Base-by-base conservation (phyloP, 352 stramenopile species). In the Pythium rhizo-oryzae region DNA sequence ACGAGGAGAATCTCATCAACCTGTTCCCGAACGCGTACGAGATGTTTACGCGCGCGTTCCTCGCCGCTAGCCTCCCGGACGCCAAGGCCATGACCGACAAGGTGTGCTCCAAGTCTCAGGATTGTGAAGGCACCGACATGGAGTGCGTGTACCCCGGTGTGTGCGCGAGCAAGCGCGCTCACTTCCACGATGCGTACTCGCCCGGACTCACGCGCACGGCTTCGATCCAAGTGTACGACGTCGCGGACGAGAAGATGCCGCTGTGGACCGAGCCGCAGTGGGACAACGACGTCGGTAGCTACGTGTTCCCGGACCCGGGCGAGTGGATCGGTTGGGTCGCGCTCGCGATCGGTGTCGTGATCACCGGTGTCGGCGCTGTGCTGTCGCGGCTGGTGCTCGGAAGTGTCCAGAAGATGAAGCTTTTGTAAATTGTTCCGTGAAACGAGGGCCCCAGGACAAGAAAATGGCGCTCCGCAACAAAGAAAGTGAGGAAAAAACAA, bases 21-120 rank as follows among this genome's bases (percentile, higher is more conserved):
- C 62, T 95, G 19, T 93, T 93, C 72, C 87, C 87, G 25, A 94
- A 94, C 60, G 85, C 84, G 11, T 93, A 93, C 69, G 85, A 96
- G 65, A 76, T 79, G 15, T 96, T 96, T 55, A 89, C 80, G 30
- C 82, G 85, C 23, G 67, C 82, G 0, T 94, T 93, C 63, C 69
- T 96, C 11, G 85, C 85, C 12, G 77, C 85, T 0, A 70, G 77
- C 1, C 81, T 93, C 64, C 58, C 59, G 9, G 67, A 78, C 39
- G 50, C 55, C 8, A 62, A 43, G 13, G 66, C 67, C 18, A 70
- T 82, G 28, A 77, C 81, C 11, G 52, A 72, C 33, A 79, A 82
- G 39, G 69, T 59, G 46, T 96, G 87, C 61, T 76, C 66, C 13
- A 71, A 86, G 62, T 85, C 43, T 16, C 84, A 92, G 67, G 75